Percentiles rank a stretch among this genome's conserved stretches.
Evolutionary conservation across 306 rosid species (phyloP).

Genomic region (Cucumis hystrix): DNA sequence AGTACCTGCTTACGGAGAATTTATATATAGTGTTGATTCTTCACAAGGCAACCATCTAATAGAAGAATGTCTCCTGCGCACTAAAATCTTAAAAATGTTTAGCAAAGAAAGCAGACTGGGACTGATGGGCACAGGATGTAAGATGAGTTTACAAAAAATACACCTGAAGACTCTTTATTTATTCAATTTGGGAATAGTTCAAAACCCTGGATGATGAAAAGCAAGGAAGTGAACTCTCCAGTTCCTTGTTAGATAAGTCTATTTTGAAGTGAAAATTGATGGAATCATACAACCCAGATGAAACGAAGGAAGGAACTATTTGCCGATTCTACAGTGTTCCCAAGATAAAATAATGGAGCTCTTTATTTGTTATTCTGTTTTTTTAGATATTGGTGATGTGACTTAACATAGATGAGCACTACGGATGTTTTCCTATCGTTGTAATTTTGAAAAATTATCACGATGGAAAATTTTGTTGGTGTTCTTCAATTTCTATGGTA

Average conservation of each 20-base stretch:
- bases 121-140: background rate
- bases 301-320: background rate
- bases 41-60: background rate
- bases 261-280: no score
- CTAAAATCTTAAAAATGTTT: background rate
- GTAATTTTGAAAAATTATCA: background rate
- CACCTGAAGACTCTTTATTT: background rate
- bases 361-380: background rate
- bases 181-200: background rate
- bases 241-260: no score
- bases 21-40: background rate
- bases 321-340: background rate
- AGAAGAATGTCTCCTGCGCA: background rate
- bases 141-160: background rate
- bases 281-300: no score
- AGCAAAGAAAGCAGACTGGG: background rate
- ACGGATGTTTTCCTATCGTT: background rate
- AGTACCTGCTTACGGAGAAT: background rate
- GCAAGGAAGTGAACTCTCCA: no score
- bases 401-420: background rate
- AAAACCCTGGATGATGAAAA: background rate
- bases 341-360: background rate
- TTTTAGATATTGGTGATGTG: background rate
- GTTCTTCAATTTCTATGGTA: background rate
- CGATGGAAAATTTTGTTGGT: background rate